These are phyloP conservation scores for Neoboletus brunneissimus DNA, from an alignment of 768 basidiomycete species.

Conservation along the genomic window DNA sequence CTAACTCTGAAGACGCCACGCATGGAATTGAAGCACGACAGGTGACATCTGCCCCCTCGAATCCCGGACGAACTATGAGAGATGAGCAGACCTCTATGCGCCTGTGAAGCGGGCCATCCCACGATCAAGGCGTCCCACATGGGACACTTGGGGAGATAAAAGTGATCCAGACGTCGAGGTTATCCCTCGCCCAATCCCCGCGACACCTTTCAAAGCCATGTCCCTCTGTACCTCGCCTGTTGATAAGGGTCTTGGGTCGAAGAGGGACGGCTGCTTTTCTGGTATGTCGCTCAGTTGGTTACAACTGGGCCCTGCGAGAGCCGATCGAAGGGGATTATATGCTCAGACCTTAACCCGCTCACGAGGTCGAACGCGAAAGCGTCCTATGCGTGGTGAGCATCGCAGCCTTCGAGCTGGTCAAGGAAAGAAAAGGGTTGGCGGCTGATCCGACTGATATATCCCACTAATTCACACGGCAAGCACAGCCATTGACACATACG, in stretches of 20 bases:
- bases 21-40: background rate
- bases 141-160: slow-evolving; percentile 19
- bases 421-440: too few relatives aligned
- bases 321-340: slow-evolving; percentile 60
- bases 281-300: slow-evolving; percentile 63
- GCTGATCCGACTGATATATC: background rate
- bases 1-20: background rate
- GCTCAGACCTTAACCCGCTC: slow-evolving; percentile 86
- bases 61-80: background rate
- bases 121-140: slow-evolving; percentile 14
- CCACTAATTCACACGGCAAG: background rate
- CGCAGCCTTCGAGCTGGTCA: slow-evolving; percentile 59
- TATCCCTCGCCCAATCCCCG: slow-evolving; percentile 47
- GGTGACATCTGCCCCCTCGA: background rate
- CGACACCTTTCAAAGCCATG: slow-evolving; percentile 50
- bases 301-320: slow-evolving; percentile 60
- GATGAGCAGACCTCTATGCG: accelerated
- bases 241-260: slow-evolving; percentile 42
- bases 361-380: slow-evolving; percentile 37
- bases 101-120: background rate
- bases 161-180: background rate
- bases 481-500: background rate
- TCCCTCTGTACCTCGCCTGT: slow-evolving; percentile 18
- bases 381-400: slow-evolving; percentile 61
- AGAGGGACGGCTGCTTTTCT: slow-evolving; percentile 48